These are phyloP conservation scores for Fusarium keratoplasticum DNA, from an alignment of 2,329 filamentous ascomycete genomes.

Conservation along the genomic window DNA sequence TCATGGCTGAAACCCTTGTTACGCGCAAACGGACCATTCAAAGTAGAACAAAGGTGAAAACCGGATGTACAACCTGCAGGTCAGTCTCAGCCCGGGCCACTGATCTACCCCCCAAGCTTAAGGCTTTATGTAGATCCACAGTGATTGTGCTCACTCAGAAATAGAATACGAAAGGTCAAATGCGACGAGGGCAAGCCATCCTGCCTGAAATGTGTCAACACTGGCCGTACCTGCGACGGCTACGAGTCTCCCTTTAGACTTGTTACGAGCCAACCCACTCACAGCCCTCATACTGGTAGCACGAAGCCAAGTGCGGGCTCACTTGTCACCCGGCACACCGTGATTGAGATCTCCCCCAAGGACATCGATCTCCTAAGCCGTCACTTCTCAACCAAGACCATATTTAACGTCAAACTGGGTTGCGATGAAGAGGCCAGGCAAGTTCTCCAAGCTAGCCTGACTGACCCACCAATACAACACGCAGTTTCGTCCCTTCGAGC, in stretches of 20 bases:
- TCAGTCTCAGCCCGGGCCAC: slow-evolving; percentile 33
- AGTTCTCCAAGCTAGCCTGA: slow-evolving; percentile 52
- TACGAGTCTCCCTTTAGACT: slow-evolving; percentile 54
- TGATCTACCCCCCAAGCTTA: slow-evolving; percentile 10
- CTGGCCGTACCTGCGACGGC: slow-evolving; percentile 56
- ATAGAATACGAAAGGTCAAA: slow-evolving; percentile 52
- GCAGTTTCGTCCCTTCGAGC: slow-evolving; percentile 54
- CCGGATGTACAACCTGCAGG: slow-evolving; percentile 58
- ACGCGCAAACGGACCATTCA: slow-evolving; percentile 38
- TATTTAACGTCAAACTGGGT: slow-evolving; percentile 52
- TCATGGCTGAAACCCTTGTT: slow-evolving; percentile 32
- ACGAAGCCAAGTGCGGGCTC: slow-evolving; percentile 30
- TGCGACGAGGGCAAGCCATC: slow-evolving; percentile 52
- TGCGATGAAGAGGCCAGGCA: slow-evolving; percentile 55
- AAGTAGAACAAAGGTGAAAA: slow-evolving; percentile 52
- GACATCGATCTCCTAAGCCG: slow-evolving; percentile 52
- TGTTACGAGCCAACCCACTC: slow-evolving; percentile 36
- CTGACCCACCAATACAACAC: slow-evolving; percentile 51
- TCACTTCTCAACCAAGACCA: slow-evolving; percentile 56
- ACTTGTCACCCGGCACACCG: slow-evolving; percentile 32
- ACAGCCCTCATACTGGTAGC: not conserved
- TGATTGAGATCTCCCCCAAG: slow-evolving; percentile 30
- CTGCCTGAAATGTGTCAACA: slow-evolving; percentile 51
- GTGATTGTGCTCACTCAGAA: slow-evolving; percentile 23
- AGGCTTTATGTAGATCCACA: not conserved